Conservation (phyloP, 495 filamentous ascomycete species). For the Pseudomonodictys pantanalensis region DNA sequence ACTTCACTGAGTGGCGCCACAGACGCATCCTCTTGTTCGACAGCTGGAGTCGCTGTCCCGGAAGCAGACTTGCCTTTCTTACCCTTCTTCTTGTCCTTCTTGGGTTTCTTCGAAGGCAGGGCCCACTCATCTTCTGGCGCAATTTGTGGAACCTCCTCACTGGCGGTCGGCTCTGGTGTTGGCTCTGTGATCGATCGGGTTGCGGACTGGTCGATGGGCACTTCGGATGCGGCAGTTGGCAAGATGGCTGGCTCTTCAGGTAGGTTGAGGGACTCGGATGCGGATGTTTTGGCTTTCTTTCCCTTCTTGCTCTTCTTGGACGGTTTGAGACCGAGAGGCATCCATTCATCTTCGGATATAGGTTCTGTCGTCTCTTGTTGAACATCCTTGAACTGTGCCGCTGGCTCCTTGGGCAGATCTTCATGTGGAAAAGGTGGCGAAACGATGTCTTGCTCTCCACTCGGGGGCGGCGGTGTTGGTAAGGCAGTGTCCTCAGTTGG, state of each 20-base stretch:
- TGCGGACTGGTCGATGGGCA: background rate
- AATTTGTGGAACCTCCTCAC: background rate
- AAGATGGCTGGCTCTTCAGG: background rate
- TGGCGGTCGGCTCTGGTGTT: background rate
- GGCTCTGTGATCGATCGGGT: background rate
- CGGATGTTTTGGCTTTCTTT: constrained; percentile 21
- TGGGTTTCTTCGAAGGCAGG: constrained; percentile 20
- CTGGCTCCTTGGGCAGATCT: background rate
- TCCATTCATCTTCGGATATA: constrained; percentile 1
- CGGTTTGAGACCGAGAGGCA: constrained; percentile 13
- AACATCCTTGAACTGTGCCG: background rate
- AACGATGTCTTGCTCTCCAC: background rate
- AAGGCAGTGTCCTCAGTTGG: background rate
- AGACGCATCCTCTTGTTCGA: constrained; percentile 38
- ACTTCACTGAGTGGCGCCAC: background rate
- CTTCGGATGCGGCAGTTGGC: background rate
- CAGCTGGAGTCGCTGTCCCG: constrained; percentile 49
- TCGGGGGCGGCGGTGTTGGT: background rate
- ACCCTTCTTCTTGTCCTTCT: constrained; percentile 32
- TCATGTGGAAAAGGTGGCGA: background rate
- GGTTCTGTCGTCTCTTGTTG: background rate
- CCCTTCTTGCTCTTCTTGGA: constrained; percentile 33
- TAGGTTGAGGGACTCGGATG: background rate
- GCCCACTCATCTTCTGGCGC: constrained; percentile 11
- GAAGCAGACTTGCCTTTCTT: constrained; percentile 28